These are phyloP conservation scores for Thelephora terrestris DNA, from an alignment of 1,284 basidiomycete genomes.

Conservation along the genomic window DNA sequence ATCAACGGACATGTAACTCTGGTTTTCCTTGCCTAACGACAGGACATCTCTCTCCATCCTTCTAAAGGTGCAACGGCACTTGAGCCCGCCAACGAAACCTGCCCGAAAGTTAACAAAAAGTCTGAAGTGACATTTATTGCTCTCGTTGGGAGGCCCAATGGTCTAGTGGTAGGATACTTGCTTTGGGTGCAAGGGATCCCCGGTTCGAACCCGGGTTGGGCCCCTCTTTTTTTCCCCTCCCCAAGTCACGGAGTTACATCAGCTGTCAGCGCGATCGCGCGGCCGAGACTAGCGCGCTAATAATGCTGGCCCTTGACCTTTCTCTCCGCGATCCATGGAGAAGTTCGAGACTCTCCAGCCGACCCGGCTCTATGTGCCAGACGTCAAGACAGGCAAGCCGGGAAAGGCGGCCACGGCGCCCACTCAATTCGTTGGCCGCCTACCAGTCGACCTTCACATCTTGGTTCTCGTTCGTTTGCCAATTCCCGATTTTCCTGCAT, in stretches of 20 bases:
- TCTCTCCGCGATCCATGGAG: constrained; percentile 41
- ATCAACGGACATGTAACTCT: too few relatives aligned
- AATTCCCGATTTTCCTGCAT: constrained; percentile 68
- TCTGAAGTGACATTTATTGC: too few relatives aligned
- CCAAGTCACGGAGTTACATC: too few relatives aligned
- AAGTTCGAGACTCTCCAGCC: constrained; percentile 37
- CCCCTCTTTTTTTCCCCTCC: constrained; percentile 7
- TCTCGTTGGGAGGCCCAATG: constrained; percentile 7
- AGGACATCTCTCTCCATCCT: too few relatives aligned
- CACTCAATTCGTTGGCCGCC: constrained; percentile 52
- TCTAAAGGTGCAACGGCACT: too few relatives aligned
- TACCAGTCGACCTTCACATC: constrained; percentile 70
- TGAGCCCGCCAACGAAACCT: too few relatives aligned
- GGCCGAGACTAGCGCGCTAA: too few relatives aligned
- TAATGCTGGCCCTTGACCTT: too few relatives aligned
- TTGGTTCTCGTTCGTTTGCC: constrained; percentile 64
- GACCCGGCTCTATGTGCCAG: neutral
- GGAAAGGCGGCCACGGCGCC: constrained; percentile 22
- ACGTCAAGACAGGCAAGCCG: constrained; percentile 4
- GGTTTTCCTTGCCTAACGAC: too few relatives aligned
- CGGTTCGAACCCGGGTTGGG: constrained; percentile 16
- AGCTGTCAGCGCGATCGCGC: too few relatives aligned
- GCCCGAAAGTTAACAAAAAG: too few relatives aligned
- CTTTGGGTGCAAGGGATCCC: constrained; percentile 16
- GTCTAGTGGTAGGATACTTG: constrained; percentile 15